Percentiles rank a stretch among this genome's conserved stretches.
Conservation (phyloP, 1,284 basidiomycete genomes). For the Heterobasidion parviporum region DNA sequence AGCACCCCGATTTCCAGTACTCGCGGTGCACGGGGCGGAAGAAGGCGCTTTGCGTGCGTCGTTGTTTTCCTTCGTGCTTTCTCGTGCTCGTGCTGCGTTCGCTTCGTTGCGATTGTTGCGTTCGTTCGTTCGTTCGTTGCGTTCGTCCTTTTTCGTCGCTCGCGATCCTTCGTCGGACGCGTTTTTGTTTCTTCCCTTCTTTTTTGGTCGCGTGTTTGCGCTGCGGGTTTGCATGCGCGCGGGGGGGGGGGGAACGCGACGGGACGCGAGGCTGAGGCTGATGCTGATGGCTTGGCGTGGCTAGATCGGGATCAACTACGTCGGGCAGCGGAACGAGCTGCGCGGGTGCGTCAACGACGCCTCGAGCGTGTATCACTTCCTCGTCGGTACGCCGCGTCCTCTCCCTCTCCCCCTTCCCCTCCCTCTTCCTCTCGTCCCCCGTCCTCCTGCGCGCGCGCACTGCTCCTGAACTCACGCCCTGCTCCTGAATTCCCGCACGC, state of each 20-base stretch:
- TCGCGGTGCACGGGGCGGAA: constrained; percentile 67
- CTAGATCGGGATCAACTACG: constrained; percentile 78
- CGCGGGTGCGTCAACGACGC: constrained; percentile 83
- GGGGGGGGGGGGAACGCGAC: background rate
- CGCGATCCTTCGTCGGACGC: background rate
- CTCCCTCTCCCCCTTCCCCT: background rate
- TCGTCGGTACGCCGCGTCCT: constrained; percentile 44
- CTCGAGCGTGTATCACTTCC: constrained; percentile 59
- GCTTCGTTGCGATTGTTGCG: background rate
- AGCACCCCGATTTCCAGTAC: constrained; percentile 26
- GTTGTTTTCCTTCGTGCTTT: too few relatives aligned
- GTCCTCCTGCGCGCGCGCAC: background rate
- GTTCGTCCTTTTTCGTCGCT: background rate
- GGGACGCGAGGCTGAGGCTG: too few relatives aligned
- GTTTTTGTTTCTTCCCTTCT: background rate
- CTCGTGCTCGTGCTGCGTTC: background rate
- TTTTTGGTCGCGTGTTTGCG: background rate
- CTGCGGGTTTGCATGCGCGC: background rate
- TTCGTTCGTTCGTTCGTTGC: background rate
- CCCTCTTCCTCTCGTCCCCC: background rate
- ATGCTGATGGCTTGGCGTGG: constrained; percentile 6
- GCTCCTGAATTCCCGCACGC: background rate
- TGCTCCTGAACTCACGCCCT: background rate
- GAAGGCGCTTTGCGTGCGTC: constrained; percentile 66
- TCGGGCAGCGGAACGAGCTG: constrained; percentile 52